Base-by-base conservation (phyloP, 2,329 filamentous ascomycete genomes). In the Blastomyces percursus region DNA sequence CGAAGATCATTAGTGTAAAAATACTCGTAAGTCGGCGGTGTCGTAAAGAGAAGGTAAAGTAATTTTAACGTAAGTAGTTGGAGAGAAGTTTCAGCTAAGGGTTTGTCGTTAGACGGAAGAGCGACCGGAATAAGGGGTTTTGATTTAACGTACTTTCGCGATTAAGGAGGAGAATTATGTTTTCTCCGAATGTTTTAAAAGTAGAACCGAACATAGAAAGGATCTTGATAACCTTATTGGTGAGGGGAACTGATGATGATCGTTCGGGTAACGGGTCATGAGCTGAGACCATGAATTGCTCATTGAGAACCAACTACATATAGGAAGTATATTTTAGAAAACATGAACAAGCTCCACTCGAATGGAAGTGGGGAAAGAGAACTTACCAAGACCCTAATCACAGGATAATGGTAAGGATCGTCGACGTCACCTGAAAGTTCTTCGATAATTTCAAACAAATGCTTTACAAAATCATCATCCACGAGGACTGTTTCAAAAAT, bases 1-100 rank as follows among this genome's bases (percentile, higher is more conserved):
- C 91, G 89, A 38, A 99, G 81, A 71, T 99, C 94, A 72, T 99
- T 99, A 35, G 91, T 96, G 75, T 97, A 99, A 72, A 99, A 99
- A 76, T 97, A 99, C 76, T 99, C 94, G 74, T 94, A 91, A 0
- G 94, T 99, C 19, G 88, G 84, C 62, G 86, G 86, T 11, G 91
- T 97, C 4, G 92, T 96, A 76, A 99, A 99, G 11, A 99, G 82
- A 44, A 99, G 84, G 75, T 97, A 99, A 35, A 99, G 81, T 4
- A 96, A 84, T 76, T 99, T 99, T 51, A 99, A 81, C 64, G 97
- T 97, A n/a, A 99, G 83, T 32, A 99, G 82, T 75, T 99, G 95
- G 46, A 96, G 83, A 1, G 91, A 93, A 0, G 94, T 96, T 75
- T 97, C 92, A 11, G 89, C 83, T 81, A 63, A 14, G 62, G 57